phyloP scores from a whole-genome alignment of 2,329 filamentous ascomycete species.

The Colletotrichum gigasporum region DNA sequence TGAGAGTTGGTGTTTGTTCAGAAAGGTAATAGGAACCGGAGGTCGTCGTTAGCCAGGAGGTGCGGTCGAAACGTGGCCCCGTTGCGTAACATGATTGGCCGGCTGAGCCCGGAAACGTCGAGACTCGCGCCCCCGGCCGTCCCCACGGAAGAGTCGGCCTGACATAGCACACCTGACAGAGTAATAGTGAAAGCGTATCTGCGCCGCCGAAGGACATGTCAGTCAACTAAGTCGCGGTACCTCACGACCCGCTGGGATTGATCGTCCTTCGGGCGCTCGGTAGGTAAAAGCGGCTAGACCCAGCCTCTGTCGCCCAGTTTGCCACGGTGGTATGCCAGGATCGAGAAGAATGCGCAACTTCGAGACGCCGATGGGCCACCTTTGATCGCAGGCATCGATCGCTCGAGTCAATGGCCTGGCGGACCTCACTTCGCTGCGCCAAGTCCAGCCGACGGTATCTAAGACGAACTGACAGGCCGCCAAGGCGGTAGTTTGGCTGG shows the following conservation, averaged over 20 bases:
- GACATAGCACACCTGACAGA: background rate
- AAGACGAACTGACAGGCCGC: background rate
- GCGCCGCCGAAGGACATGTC: slow-evolving; percentile 4
- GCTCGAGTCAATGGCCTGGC: background rate
- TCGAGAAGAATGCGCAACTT: background rate
- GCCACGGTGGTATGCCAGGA: slow-evolving; percentile 5
- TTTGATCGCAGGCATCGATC: background rate
- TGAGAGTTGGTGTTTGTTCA: background rate
- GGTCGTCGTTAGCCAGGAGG: background rate
- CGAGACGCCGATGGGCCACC: background rate
- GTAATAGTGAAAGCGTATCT: background rate
- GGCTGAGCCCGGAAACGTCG: background rate
- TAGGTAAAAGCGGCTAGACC: slow-evolving; percentile 17
- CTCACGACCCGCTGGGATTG: background rate
- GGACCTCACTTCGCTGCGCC: background rate
- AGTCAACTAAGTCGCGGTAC: background rate
- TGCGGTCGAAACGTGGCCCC: slow-evolving; percentile 17
- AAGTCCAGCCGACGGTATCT: slow-evolving; percentile 1
- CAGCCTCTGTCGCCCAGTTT: background rate
- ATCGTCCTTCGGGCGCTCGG: slow-evolving; percentile 2
- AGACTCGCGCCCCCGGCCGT: background rate
- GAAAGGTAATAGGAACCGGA: background rate
- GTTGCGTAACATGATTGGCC: slow-evolving; percentile 9
- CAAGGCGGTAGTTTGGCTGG: slow-evolving; percentile 4
- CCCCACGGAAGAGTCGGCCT: slow-evolving; percentile 15